A percentile compares a stretch with the other conserved stretches of the same genome.
These are phyloP conservation scores for Colletotrichum salicis DNA, from an alignment of 2,329 filamentous ascomycete species.

Conservation along the genomic window DNA sequence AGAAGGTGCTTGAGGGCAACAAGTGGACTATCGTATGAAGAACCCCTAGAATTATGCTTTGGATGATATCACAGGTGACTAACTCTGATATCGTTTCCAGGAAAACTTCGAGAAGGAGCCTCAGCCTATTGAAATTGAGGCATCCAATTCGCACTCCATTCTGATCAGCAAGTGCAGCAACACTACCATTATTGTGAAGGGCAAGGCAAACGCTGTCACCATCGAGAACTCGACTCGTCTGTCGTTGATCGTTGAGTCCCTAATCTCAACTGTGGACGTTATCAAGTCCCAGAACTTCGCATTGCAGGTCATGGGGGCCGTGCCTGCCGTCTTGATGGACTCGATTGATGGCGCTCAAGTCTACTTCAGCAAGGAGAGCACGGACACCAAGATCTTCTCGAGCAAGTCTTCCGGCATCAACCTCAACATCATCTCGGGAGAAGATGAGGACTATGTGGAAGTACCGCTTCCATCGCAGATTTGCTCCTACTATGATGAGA, in stretches of 20 bases:
- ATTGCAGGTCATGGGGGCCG: slow-evolving; percentile 85
- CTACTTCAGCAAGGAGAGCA: slow-evolving; percentile 85
- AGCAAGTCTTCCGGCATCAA: slow-evolving; percentile 92
- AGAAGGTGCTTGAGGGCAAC: slow-evolving; percentile 83
- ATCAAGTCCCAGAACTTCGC: slow-evolving; percentile 97
- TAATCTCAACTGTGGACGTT: slow-evolving; percentile 91
- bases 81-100: slow-evolving; percentile 48
- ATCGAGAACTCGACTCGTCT: slow-evolving; percentile 89
- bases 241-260: slow-evolving; percentile 86
- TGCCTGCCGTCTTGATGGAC: slow-evolving; percentile 91
- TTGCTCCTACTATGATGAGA: slow-evolving; percentile 76
- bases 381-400: slow-evolving; percentile 83
- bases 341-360: slow-evolving; percentile 91
- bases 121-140: slow-evolving; percentile 82
- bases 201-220: slow-evolving; percentile 97
- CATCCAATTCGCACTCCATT: slow-evolving; percentile 85
- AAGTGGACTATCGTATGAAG: slow-evolving; percentile 86
- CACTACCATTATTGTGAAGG: slow-evolving; percentile 86
- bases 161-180: slow-evolving; percentile 93
- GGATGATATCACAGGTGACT: background rate
- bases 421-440: slow-evolving; percentile 79
- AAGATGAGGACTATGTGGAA: slow-evolving; percentile 86
- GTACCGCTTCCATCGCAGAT: slow-evolving; percentile 90
- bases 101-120: slow-evolving; percentile 89
- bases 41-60: background rate